Conservation (phyloP, 2,329 filamentous ascomycete species). For the Zasmidium citrigriseum region DNA sequence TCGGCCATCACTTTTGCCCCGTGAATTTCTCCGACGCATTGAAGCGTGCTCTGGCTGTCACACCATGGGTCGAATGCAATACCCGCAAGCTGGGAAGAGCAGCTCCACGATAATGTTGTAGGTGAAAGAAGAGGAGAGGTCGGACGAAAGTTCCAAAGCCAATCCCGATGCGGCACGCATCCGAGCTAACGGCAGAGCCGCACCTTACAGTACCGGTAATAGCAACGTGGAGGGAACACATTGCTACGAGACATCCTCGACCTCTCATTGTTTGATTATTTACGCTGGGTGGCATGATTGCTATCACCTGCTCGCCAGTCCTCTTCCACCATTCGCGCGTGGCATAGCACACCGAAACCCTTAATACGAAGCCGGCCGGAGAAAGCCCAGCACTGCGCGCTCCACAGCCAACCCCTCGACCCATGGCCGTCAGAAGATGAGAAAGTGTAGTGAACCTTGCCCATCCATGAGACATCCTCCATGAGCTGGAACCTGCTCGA, state of each 20-base stretch:
- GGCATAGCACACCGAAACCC: not conserved
- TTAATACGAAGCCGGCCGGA: not conserved
- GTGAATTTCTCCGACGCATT: too few species aligned
- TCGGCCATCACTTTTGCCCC: too few species aligned
- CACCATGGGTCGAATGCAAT: too few species aligned
- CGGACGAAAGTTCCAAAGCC: not conserved
- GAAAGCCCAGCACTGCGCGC: not conserved
- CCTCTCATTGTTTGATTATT: too few species aligned
- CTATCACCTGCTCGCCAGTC: too few species aligned
- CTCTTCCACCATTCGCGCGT: not conserved
- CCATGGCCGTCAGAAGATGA: conserved; percentile 4
- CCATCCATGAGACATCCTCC: conserved; percentile 26
- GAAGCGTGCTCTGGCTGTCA: too few species aligned
- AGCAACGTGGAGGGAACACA: too few species aligned
- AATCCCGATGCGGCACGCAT: too few species aligned
- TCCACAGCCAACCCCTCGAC: conserved; percentile 1
- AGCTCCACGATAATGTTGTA: not conserved
- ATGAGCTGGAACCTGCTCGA: conserved; percentile 80
- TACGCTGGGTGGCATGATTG: too few species aligned
- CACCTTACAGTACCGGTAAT: too few species aligned
- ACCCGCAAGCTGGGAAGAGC: not conserved
- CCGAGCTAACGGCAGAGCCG: too few species aligned
- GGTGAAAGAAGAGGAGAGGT: not conserved
- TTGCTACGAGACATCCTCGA: too few species aligned
- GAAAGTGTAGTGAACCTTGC: not conserved